Conservation (phyloP, 139 green algal species). For the Closterium sp. region DNA sequence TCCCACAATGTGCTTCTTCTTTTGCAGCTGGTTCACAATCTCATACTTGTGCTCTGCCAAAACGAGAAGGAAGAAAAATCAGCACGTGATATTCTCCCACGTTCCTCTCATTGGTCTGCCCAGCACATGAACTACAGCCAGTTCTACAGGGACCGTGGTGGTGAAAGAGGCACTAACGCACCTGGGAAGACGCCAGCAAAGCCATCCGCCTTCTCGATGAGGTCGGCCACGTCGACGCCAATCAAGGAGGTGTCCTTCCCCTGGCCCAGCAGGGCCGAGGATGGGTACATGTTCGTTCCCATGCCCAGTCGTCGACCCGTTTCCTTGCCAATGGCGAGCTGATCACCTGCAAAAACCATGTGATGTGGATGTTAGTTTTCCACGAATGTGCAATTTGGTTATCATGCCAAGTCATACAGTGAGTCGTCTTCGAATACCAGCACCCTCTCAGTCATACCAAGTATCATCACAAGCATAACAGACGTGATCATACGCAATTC, state of each 20-base stretch:
- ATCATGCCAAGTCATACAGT: background rate
- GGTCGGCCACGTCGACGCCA: constrained; percentile 25
- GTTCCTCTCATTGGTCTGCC: background rate
- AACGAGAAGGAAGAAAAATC: background rate
- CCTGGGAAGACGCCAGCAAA: constrained; percentile 56
- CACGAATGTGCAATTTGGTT: background rate
- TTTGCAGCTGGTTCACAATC: constrained; percentile 50
- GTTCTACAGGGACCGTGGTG: background rate
- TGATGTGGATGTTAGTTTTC: background rate
- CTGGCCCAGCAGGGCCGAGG: constrained; percentile 32
- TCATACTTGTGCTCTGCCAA: constrained; percentile 52
- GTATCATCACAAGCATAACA: no score
- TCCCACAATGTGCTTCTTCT: constrained; percentile 49
- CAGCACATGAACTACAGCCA: background rate
- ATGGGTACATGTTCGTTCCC: constrained; percentile 59
- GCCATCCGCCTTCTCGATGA: constrained; percentile 53
- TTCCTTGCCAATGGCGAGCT: constrained; percentile 56
- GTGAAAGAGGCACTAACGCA: background rate
- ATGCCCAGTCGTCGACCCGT: constrained; percentile 52
- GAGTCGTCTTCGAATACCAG: no score
- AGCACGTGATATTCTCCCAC: no score
- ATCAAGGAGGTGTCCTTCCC: constrained; percentile 7
- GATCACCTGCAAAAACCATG: constrained; percentile 35
- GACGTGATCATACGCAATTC: no score
- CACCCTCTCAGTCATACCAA: no score